Conservation (phyloP, 768 basidiomycete genomes). For the Boletus reticuloceps region DNA sequence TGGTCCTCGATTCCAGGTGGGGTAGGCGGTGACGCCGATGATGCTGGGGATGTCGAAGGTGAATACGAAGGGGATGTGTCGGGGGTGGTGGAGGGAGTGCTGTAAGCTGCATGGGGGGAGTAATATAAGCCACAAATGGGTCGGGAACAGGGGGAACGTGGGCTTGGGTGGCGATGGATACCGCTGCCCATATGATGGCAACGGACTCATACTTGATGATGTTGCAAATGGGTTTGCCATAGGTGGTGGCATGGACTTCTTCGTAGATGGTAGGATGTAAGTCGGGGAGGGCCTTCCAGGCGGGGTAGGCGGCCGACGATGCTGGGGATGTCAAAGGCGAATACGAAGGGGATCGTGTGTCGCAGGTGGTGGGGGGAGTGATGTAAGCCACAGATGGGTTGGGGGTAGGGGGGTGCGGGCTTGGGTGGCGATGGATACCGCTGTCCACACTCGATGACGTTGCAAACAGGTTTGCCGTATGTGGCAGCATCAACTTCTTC, state of each 20-base stretch:
- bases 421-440: constrained; percentile 33
- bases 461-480: constrained; percentile 31
- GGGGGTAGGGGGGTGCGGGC: constrained; percentile 12
- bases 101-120: constrained; percentile 11
- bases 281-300: constrained; percentile 27
- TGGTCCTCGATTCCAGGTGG: constrained; percentile 51
- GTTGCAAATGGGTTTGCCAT: constrained; percentile 33
- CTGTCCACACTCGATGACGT: constrained; percentile 30
- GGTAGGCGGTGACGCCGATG: constrained; percentile 60
- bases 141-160: constrained; percentile 9
- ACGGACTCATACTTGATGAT: constrained; percentile 27
- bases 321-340: constrained; percentile 55
- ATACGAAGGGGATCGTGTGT: constrained; percentile 48
- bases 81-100: constrained; percentile 33
- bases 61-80: constrained; percentile 55
- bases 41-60: constrained; percentile 53
- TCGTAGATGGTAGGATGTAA: constrained; percentile 59
- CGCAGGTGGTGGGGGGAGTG: constrained; percentile 38
- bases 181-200: constrained; percentile 27
- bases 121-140: constrained; percentile 16
- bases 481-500: constrained; percentile 51
- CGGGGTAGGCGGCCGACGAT: constrained; percentile 60
- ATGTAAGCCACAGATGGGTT: constrained; percentile 16
- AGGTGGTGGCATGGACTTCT: constrained; percentile 49
- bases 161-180: constrained; percentile 35